Conservation (phyloP, 768 basidiomycete species). For the Exidia glandulosa region DNA sequence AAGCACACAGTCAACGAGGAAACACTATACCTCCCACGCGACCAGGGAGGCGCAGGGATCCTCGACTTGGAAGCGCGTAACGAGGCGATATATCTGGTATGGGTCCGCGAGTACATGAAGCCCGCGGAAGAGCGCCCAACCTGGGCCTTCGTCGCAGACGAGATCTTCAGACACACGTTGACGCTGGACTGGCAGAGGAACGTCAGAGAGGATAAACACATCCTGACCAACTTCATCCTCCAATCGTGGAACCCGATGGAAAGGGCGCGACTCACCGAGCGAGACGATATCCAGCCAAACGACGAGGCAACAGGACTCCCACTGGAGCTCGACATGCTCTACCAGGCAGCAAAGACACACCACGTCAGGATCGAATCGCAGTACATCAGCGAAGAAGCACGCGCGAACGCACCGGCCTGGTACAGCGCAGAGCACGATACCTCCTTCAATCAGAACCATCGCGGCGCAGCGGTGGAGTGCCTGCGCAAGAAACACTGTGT, state of each 20-base stretch:
- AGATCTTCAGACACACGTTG: neutral
- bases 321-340: neutral
- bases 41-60: neutral
- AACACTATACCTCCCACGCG: neutral
- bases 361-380: neutral
- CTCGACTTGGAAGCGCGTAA: neutral
- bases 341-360: neutral
- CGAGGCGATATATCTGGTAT: neutral
- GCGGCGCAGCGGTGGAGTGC: too few relatives aligned
- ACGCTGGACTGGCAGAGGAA: neutral
- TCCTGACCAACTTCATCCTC: neutral
- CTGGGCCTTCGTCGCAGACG: constrained; percentile 21
- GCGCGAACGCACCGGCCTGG: too few relatives aligned
- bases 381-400: neutral
- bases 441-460: too few relatives aligned
- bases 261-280: neutral
- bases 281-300: neutral
- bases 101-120: constrained; percentile 13
- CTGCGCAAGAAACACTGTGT: too few relatives aligned
- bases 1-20: neutral
- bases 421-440: too few relatives aligned
- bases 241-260: neutral
- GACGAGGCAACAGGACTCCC: neutral
- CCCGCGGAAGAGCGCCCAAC: constrained; percentile 9
- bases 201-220: neutral